Base-by-base conservation (phyloP, 2,329 filamentous ascomycete genomes). In the Botrytis galanthina region DNA sequence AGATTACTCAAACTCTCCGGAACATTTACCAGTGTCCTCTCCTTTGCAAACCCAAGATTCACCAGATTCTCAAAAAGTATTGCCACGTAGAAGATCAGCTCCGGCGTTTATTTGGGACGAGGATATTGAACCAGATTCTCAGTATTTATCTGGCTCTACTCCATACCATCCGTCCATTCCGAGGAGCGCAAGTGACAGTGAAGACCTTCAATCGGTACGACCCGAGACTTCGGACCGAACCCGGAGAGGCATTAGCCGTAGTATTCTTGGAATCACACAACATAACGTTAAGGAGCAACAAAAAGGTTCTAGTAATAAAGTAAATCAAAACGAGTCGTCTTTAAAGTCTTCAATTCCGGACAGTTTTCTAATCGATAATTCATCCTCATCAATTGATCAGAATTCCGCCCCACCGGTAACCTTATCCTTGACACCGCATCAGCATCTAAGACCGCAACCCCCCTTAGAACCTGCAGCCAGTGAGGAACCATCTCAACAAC, bases 61-160 rank as follows among this genome's bases (percentile, higher is more conserved):
- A 29, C 48, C 64, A n/a, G 69, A 63, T 32, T 67, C 64, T 37
- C 72, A 70, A 39, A 63, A n/a, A 32, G 22, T 72, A 32, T 59
- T 68, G 10, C 64, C 37, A 22, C 42, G 60, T 39, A 72, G 35
- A 46, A 70, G 44, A 73, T 42, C 32, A 44, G 46, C 71, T 68
- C 39, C 32, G 32, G 37, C 72, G 4, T 73, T 75, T 57, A 74
- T 77, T 20, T 77, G 75, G 77, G 75, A 77, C 68, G 76, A 78
- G 46, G 76, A 78, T 42, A 70, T 76, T 37, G 71, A 78, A 44
- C 74, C 75, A 29, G 75, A 79, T 68, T 78, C 77, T 35, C 77
- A 77, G 73, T 76, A 77, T n/a, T 48, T 63, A 20, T 39, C 44
- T n/a, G 70, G 66, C 18, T 77, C 76, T 14, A 73, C 72, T 7